Evolutionary conservation across 108 stramenopile species (phyloP), one percentile per base, ranked within the genome.

Genomic region (Skeletonema menzelii): DNA sequence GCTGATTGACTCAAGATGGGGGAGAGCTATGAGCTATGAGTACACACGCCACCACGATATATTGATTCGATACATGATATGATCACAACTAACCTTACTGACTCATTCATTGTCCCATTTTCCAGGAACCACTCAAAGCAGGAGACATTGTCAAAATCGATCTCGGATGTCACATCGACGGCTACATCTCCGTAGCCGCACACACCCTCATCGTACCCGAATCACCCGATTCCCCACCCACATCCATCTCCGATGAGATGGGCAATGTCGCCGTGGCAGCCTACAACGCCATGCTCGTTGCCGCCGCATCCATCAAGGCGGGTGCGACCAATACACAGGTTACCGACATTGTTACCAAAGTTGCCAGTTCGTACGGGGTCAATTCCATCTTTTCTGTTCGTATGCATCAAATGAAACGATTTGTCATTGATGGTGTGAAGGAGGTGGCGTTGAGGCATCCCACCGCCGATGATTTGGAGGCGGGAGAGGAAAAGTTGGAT

Each of bases 71-170:
- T 30, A 30, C 30, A n/a, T n/a, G n/a, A n/a, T n/a, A n/a, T n/a
- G 30, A 30, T 30, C 3, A 30, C 4, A 4, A 30, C 34, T 8
- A 10, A 35, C 34, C 34, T 60, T 65, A 22, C 14, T 24, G 12
- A 42, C 47, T 65, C 64, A 30, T 63, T 65, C 27, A 17, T 38
- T n/a, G n/a, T 53, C 55, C 32, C 42, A 53, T 35, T 42, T 15
- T 17, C 58, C 76, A 93, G 92, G 75, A 79, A 59, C 85, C 87
- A 27, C 84, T 99, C 34, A 90, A 92, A 66, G 95, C 79, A 8
- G 98, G 97, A 26, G 99, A 99, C 85, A 78, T 99, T 59, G 99
- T 99, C 27, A 99, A 99, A 88, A 88, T 99, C 62, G 99, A 99
- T 85, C 88, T 99, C 37, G 99, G 98, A 56, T 97, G 96, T 66